phyloP scores from a whole-genome alignment of 805 yeast genomes.

The Debaryomyces maramus region DNA sequence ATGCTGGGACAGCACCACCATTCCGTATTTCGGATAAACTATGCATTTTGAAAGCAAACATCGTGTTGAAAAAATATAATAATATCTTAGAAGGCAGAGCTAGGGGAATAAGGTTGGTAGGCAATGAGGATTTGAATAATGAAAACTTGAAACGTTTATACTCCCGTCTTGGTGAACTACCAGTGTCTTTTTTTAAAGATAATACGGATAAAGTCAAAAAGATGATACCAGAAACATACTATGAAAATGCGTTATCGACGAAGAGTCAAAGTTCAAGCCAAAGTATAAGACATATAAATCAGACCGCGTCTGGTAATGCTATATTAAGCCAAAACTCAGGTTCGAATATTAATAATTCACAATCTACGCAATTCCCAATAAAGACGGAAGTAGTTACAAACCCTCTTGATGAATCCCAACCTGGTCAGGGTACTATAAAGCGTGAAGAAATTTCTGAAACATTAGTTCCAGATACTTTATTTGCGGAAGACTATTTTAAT shows the following conservation, averaged over 20 bases:
- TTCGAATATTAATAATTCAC: background rate
- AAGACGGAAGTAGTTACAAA: background rate
- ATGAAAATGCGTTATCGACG: background rate
- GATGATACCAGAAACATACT: background rate
- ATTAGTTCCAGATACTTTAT: slow-evolving; percentile 10
- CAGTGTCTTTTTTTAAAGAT: slow-evolving; percentile 3
- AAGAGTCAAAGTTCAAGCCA: too few relatives aligned
- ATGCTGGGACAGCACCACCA: background rate
- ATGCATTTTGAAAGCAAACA: slow-evolving; percentile 3
- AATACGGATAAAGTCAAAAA: background rate
- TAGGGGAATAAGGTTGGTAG: slow-evolving; percentile 3
- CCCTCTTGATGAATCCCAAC: slow-evolving; percentile 2
- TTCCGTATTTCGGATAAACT: slow-evolving; percentile 4
- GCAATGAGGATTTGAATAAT: background rate
- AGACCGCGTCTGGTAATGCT: background rate
- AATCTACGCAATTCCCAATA: too few relatives aligned
- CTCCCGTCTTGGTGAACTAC: slow-evolving; percentile 2
- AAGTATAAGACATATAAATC: too few relatives aligned
- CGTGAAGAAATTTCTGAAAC: slow-evolving; percentile 4
- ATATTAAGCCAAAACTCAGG: background rate
- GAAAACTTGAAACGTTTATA: slow-evolving; percentile 3
- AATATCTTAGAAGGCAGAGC: slow-evolving; percentile 14
- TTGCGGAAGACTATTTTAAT: slow-evolving; percentile 9
- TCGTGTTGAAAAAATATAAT: slow-evolving; percentile 11
- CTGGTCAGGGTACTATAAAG: slow-evolving; percentile 3